Evolutionary conservation across 2,329 filamentous ascomycete genomes (phyloP).

Genomic region (Ophiostoma perfectum): DNA sequence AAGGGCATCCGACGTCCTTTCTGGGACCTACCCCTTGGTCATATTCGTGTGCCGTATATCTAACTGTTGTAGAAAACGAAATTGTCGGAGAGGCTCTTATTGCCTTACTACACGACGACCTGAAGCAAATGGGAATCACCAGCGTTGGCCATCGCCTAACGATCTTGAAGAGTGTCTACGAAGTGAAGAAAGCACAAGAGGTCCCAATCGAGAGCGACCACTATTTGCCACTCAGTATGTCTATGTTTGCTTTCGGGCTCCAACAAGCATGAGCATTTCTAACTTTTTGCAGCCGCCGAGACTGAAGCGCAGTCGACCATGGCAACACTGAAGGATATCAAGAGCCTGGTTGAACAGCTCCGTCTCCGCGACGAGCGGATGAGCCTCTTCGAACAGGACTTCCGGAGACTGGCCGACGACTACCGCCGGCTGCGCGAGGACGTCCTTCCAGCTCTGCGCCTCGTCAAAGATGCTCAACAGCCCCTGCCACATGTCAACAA

Average conservation of each 20-base stretch:
- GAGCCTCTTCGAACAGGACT: slow-evolving; percentile 71
- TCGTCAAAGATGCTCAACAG: slow-evolving; percentile 87
- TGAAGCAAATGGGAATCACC: slow-evolving; percentile 88
- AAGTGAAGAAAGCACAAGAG: slow-evolving; percentile 91
- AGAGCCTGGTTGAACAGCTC: slow-evolving; percentile 82
- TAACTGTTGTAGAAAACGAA: slow-evolving; percentile 64
- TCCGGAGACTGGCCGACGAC: slow-evolving; percentile 79
- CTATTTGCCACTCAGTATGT: slow-evolving; percentile 80
- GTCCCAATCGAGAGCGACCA: slow-evolving; percentile 87
- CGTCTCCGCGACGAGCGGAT: slow-evolving; percentile 87
- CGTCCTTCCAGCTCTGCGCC: slow-evolving; percentile 79
- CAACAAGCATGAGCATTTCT: background rate
- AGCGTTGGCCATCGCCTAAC: slow-evolving; percentile 93
- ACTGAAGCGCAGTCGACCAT: slow-evolving; percentile 77
- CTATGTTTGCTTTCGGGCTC: background rate
- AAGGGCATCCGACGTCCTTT: no score
- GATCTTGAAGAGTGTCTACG: slow-evolving; percentile 92
- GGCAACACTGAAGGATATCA: slow-evolving; percentile 89
- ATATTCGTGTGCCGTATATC: background rate
- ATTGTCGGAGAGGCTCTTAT: slow-evolving; percentile 89
- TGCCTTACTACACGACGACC: slow-evolving; percentile 81
- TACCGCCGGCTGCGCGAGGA: slow-evolving; percentile 86
- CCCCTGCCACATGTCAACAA: slow-evolving; percentile 61
- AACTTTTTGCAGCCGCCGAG: slow-evolving; percentile 66
- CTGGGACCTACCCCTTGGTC: no score